Base-by-base conservation (phyloP, 331 rosid genomes). In the Saraca asoca region DNA sequence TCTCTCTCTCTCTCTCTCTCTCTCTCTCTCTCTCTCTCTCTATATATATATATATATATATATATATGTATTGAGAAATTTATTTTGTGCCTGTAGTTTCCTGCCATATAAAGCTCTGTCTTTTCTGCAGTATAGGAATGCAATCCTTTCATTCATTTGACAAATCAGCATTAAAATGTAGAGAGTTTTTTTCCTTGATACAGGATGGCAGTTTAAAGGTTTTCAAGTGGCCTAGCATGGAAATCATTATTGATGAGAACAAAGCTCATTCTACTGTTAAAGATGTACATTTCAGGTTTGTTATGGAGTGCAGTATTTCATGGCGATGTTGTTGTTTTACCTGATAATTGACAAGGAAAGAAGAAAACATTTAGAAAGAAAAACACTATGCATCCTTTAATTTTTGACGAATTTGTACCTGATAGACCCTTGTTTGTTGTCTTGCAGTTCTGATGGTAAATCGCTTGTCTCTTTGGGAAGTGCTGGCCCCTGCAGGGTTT, bases 161-260 rank as follows among this genome's bases (percentile, higher is more conserved):
- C 53, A 24, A 73, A 58, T 56, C 51, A 42, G 46, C 66, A 62
- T 62, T 63, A 44, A 71, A 42, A 29, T 54, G 58, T 64, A 10
- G 18, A 71, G 15, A 55, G 31, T 56, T 51, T 68, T 43, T 4
- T 33, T 58, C 31, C 31, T 70, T 20, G 39, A 31, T 64, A 29
- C 92, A 94, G 98, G 89, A 90, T 83, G 98, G 97, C 14, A 81
- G 68, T 67, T 78, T 94, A 74, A 90, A 83, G 84, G 80, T 90
- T 80, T 81, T 94, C 68, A 85, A 90, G 86, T 94, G 96, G 97
- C 96, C 98, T 56, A 84, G 92, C 85, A 72, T 86, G 97, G 89
- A 83, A 77, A 72, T 73, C 68, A 75, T 88, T 75, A 79, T 93
- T 48, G 52, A 80, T 24, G 84, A 88, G 64, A 64, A 82, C 68